These are phyloP conservation scores for Picochlorum sp. DNA, from an alignment of 139 green algal genomes.

Conservation along the genomic window DNA sequence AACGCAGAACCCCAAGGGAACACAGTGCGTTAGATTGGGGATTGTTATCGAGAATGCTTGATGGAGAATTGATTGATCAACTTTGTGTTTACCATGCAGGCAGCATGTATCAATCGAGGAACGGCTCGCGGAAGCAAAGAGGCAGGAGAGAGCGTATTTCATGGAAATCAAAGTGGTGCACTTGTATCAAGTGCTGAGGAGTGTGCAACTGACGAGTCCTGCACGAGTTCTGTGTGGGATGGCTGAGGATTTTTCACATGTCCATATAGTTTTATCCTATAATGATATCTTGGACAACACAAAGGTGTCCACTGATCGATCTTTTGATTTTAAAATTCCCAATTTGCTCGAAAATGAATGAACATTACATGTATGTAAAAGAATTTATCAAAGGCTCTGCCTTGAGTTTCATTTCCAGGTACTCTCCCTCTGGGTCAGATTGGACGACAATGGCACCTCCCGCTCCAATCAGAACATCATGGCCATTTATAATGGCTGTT, in stretches of 20 bases:
- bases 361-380: background rate
- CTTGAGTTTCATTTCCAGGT: slow-evolving; percentile 94
- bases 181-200: slow-evolving; percentile 40
- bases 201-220: slow-evolving; percentile 41
- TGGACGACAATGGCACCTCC: slow-evolving; percentile 89
- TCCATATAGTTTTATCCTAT: slow-evolving; percentile 10
- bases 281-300: background rate
- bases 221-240: slow-evolving; percentile 52
- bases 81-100: slow-evolving; percentile 11
- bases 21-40: no score
- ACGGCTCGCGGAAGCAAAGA: slow-evolving; percentile 42
- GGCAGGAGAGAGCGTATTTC: slow-evolving; percentile 17
- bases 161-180: slow-evolving; percentile 48
- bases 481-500: slow-evolving; percentile 63
- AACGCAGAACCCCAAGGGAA: no score
- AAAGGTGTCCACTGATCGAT: background rate
- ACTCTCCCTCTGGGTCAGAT: slow-evolving; percentile 63
- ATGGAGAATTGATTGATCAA: no score
- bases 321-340: slow-evolving; percentile 3
- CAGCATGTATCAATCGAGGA: slow-evolving; percentile 16
- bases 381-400: slow-evolving; percentile 51
- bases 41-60: no score
- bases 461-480: slow-evolving; percentile 68
- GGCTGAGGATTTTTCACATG: slow-evolving; percentile 1
- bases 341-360: background rate